phyloP scores from a whole-genome alignment of 352 stramenopile genomes.

The Sclerospora graminicola region DNA sequence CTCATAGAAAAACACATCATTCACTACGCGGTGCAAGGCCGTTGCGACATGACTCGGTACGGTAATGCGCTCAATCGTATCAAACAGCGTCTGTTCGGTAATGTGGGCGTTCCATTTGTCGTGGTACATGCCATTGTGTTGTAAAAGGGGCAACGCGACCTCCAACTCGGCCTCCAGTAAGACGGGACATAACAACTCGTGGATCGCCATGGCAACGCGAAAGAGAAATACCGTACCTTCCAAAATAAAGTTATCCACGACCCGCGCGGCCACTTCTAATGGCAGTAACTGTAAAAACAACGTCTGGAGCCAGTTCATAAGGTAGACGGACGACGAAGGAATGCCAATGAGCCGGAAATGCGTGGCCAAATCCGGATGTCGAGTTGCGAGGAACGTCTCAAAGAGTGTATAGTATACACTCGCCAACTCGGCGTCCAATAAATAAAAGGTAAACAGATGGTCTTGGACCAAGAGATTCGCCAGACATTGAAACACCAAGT shows the following conservation, averaged over 20 bases:
- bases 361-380: constrained; percentile 36
- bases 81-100: constrained; percentile 65
- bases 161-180: constrained; percentile 62
- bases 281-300: constrained; percentile 78
- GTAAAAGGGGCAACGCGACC: constrained; percentile 58
- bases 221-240: constrained; percentile 83
- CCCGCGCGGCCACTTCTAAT: constrained; percentile 55
- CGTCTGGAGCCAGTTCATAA: constrained; percentile 87
- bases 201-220: constrained; percentile 69
- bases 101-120: constrained; percentile 44
- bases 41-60: constrained; percentile 63
- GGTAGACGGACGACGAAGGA: constrained; percentile 62
- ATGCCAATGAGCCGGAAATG: constrained; percentile 54
- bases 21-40: constrained; percentile 62
- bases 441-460: constrained; percentile 83
- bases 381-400: constrained; percentile 46
- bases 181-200: constrained; percentile 47
- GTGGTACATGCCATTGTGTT: constrained; percentile 57
- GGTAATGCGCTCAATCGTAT: constrained; percentile 41
- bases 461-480: constrained; percentile 84
- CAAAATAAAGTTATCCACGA: constrained; percentile 80
- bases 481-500: constrained; percentile 76
- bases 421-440: constrained; percentile 71
- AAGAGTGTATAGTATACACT: constrained; percentile 78
- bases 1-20: constrained; percentile 83